Evolutionary conservation across 345 rosid species (phyloP).

Genomic region (Passiflora organensis): DNA sequence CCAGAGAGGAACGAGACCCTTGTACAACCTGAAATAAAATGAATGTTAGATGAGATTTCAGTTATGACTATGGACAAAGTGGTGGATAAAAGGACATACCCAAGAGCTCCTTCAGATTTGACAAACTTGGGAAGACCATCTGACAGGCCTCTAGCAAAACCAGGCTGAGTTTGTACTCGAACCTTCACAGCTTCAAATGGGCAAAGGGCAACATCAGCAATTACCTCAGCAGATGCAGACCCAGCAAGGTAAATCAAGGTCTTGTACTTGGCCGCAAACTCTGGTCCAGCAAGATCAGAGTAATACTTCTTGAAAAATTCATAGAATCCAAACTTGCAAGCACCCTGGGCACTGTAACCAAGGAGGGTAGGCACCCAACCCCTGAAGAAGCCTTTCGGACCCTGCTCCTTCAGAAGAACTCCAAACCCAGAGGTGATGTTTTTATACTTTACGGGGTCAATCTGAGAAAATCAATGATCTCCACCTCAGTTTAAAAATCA

Average conservation of each 20-base stretch:
- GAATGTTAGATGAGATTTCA: background rate
- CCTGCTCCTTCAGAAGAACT: slow-evolving; percentile 58
- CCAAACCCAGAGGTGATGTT: slow-evolving; percentile 49
- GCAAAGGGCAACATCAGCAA: slow-evolving; percentile 60
- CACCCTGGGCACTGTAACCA: slow-evolving; percentile 67
- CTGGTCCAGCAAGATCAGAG: slow-evolving; percentile 14
- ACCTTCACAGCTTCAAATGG: slow-evolving; percentile 71
- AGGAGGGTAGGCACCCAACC: slow-evolving; percentile 61
- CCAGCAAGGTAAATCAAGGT: slow-evolving; percentile 48
- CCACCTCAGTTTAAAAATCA: too few species aligned
- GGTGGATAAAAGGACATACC: slow-evolving; percentile 30
- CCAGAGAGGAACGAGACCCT: slow-evolving; percentile 40
- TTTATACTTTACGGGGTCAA: slow-evolving; percentile 52
- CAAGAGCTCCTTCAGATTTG: slow-evolving; percentile 46
- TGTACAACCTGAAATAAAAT: slow-evolving; percentile 34
- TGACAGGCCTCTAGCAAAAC: slow-evolving; percentile 50
- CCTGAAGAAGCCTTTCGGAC: slow-evolving; percentile 62
- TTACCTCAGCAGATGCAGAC: slow-evolving; percentile 65
- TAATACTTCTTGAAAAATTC: slow-evolving; percentile 64
- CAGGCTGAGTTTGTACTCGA: slow-evolving; percentile 56
- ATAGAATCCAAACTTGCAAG: slow-evolving; percentile 62
- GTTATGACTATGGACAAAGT: slow-evolving; percentile 5
- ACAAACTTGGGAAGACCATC: slow-evolving; percentile 59
- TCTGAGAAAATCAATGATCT: slow-evolving; percentile 37
- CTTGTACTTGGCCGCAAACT: slow-evolving; percentile 31